Percentiles rank a stretch among this genome's conserved stretches.
Evolutionary conservation across 306 rosid genomes (phyloP).

Genomic region (Medicago lupulina): DNA sequence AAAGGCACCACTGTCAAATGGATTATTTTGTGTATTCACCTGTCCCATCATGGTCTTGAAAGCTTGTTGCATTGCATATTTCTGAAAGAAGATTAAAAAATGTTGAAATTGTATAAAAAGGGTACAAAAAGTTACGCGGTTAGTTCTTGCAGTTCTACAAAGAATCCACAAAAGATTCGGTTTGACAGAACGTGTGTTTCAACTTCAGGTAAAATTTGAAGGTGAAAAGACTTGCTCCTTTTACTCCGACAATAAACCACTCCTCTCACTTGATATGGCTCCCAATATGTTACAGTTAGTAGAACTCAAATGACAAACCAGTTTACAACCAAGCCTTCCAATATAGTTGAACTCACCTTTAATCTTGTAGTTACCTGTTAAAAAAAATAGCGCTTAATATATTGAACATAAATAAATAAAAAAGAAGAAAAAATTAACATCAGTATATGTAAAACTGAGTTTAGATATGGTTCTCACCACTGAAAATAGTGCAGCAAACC

Average conservation of each 20-base stretch:
- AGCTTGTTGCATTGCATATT: slow-evolving; percentile 99
- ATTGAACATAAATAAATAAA: slow-evolving; percentile 41
- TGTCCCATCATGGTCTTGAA: slow-evolving; percentile 94
- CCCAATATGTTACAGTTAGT: slow-evolving; percentile 17
- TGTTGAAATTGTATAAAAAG: slow-evolving; percentile 24
- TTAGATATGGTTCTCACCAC: slow-evolving; percentile 64
- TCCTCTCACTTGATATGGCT: slow-evolving; percentile 10
- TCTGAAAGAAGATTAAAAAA: slow-evolving; percentile 59
- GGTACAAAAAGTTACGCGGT: slow-evolving; percentile 9
- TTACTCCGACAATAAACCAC: neutral
- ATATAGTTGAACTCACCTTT: slow-evolving; percentile 74
- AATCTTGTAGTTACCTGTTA: slow-evolving; percentile 77
- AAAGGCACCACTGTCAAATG: slow-evolving; percentile 59
- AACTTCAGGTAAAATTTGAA: slow-evolving; percentile 16
- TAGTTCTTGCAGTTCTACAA: slow-evolving; percentile 20
- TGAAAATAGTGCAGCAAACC: slow-evolving; percentile 86
- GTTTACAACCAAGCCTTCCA: slow-evolving; percentile 40
- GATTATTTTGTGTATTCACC: slow-evolving; percentile 78
- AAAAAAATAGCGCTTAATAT: slow-evolving; percentile 34
- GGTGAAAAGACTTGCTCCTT: slow-evolving; percentile 10
- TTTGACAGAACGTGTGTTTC: slow-evolving; percentile 4
- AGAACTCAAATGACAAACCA: slow-evolving; percentile 36
- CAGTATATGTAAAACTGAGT: slow-evolving; percentile 20
- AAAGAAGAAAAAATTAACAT: slow-evolving; percentile 29
- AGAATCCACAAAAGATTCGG: slow-evolving; percentile 32